Percentiles rank a stretch among this genome's conserved stretches.
Evolutionary conservation across 73 alveolate genomes (phyloP).

Genomic region (Tetrahymena elliotti): DNA sequence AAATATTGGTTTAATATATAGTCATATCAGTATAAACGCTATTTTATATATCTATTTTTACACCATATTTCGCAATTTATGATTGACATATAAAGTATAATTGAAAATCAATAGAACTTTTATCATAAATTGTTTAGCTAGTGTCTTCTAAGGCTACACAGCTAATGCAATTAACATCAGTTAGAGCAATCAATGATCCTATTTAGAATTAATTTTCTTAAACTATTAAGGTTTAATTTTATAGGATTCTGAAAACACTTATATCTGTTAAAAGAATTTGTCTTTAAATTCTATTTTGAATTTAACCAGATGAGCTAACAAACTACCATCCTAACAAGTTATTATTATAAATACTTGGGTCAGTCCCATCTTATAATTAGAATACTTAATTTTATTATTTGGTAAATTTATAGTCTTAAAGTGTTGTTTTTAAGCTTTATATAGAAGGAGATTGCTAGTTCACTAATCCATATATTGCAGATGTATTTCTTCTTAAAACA

Average conservation of each 20-base stretch:
- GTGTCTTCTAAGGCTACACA: background rate
- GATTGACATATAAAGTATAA: background rate
- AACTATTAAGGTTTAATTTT: background rate
- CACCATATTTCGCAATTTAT: background rate
- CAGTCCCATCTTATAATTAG: background rate
- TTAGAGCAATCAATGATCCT: background rate
- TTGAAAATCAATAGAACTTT: background rate
- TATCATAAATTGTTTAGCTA: background rate
- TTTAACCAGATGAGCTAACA: background rate
- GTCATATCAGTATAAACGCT: background rate
- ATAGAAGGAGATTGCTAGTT: background rate
- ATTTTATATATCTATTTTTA: background rate
- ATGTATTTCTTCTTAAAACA: background rate
- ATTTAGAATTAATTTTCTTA: background rate
- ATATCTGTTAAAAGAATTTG: background rate
- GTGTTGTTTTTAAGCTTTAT: background rate
- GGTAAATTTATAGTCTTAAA: background rate
- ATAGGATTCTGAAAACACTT: background rate
- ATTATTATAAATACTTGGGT: background rate
- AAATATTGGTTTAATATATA: background rate
- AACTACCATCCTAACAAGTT: background rate
- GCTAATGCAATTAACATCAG: background rate
- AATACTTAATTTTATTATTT: background rate
- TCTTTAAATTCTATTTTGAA: background rate
- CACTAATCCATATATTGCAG: background rate